Conservation (phyloP, 805 yeast genomes). For the Candida gorgasii region DNA sequence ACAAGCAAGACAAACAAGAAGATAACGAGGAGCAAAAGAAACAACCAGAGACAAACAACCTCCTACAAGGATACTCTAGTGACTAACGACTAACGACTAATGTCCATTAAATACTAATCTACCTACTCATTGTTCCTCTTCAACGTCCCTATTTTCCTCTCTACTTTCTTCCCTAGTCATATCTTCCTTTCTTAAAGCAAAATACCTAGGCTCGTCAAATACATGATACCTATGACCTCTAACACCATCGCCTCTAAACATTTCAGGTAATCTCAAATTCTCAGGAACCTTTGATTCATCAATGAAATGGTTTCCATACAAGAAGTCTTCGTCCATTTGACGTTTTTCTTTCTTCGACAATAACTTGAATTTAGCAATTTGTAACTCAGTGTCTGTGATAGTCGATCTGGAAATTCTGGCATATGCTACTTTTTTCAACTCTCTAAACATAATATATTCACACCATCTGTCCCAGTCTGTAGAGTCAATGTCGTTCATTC, state of each 20-base stretch:
- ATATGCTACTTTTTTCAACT: slow-evolving; percentile 83
- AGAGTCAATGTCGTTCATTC: slow-evolving; percentile 93
- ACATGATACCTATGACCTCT: slow-evolving; percentile 94
- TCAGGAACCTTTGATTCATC: slow-evolving; percentile 57
- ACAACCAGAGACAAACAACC: neutral
- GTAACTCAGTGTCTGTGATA: slow-evolving; percentile 95
- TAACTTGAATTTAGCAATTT: slow-evolving; percentile 86
- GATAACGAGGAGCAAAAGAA: neutral
- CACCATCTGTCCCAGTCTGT: slow-evolving; percentile 98
- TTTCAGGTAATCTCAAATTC: slow-evolving; percentile 71
- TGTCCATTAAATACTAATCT: too few species aligned
- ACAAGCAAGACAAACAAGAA: neutral
- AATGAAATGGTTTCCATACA: slow-evolving; percentile 58
- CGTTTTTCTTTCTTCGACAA: slow-evolving; percentile 37
- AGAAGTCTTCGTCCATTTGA: slow-evolving; percentile 33
- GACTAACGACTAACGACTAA: neutral
- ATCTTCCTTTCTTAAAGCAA: slow-evolving; percentile 27
- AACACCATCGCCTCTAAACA: slow-evolving; percentile 87
- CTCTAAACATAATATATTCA: slow-evolving; percentile 88
- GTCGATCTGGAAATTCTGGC: slow-evolving; percentile 92
- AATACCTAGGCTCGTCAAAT: slow-evolving; percentile 90
- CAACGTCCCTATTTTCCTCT: too few species aligned
- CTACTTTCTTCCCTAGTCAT: neutral
- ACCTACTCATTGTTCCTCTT: too few species aligned
- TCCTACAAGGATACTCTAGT: slow-evolving; percentile 1